Conservation (phyloP, 331 rosid genomes). For the Rhamnella rubrinervis region DNA sequence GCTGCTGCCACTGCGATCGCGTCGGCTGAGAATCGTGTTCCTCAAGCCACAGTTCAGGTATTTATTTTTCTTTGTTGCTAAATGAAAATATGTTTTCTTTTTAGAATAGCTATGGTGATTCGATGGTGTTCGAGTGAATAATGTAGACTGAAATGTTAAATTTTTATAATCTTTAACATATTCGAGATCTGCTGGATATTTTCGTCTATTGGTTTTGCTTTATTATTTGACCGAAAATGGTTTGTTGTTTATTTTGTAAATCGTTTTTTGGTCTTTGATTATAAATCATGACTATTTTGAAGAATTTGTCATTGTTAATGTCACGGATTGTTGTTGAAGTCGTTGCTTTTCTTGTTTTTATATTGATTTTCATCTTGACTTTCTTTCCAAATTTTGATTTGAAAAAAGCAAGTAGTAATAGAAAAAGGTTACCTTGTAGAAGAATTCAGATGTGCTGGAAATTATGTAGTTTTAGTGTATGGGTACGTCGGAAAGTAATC, state of each 20-base stretch:
- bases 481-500: no score
- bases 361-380: neutral
- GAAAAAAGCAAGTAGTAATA: neutral
- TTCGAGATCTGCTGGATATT: slow-evolving; percentile 14
- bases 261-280: no score
- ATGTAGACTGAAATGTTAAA: slow-evolving; percentile 3
- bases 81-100: neutral
- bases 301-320: no score
- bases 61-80: neutral
- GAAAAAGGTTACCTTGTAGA: neutral
- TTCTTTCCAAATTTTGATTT: neutral
- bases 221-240: no score
- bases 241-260: no score
- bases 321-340: neutral
- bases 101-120: neutral
- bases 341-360: neutral
- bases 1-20: slow-evolving; percentile 93
- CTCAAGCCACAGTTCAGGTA: slow-evolving; percentile 64
- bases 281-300: no score
- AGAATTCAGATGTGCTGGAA: neutral
- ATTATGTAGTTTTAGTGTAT: no score
- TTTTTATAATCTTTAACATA: neutral
- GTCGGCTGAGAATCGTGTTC: slow-evolving; percentile 59
- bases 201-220: no score
- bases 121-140: neutral